These are phyloP conservation scores for Kondoa malvinella DNA, from an alignment of 768 basidiomycete genomes.

Conservation along the genomic window DNA sequence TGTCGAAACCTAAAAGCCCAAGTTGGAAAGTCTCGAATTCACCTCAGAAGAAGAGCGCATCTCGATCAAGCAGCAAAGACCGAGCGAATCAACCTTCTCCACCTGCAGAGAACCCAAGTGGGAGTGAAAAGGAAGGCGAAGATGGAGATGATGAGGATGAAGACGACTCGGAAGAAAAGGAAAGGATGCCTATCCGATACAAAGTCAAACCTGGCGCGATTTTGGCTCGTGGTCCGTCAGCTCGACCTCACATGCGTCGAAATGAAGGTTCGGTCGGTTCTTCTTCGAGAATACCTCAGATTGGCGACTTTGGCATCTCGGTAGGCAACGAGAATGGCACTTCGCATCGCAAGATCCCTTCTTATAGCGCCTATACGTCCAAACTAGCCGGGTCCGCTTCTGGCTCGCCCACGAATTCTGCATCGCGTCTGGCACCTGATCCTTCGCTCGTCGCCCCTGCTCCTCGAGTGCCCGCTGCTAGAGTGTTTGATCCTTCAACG, in stretches of 20 bases:
- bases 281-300: slow-evolving; percentile 1
- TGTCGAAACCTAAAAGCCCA: slow-evolving; percentile 25
- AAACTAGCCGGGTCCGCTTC: not conserved
- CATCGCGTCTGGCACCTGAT: slow-evolving; percentile 1
- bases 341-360: not conserved
- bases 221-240: not conserved
- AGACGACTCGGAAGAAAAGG: slow-evolving; percentile 15
- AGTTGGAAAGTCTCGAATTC: not conserved
- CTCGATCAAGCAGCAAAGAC: not conserved
- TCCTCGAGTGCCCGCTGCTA: slow-evolving; percentile 17
- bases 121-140: slow-evolving; percentile 4
- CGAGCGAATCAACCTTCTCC: not conserved
- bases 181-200: not conserved
- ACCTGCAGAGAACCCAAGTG: not conserved
- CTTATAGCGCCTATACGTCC: not conserved
- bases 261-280: slow-evolving; percentile 11
- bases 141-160: slow-evolving; percentile 23
- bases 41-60: too few species aligned
- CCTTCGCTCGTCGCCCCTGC: not conserved
- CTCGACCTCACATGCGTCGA: slow-evolving; percentile 6
- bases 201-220: not conserved
- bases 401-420: not conserved
- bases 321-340: not conserved
- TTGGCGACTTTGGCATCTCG: not conserved
- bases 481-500: slow-evolving; percentile 26